Evolutionary conservation across 345 rosid genomes (phyloP).

Genomic region (Aurinia saxatilis): DNA sequence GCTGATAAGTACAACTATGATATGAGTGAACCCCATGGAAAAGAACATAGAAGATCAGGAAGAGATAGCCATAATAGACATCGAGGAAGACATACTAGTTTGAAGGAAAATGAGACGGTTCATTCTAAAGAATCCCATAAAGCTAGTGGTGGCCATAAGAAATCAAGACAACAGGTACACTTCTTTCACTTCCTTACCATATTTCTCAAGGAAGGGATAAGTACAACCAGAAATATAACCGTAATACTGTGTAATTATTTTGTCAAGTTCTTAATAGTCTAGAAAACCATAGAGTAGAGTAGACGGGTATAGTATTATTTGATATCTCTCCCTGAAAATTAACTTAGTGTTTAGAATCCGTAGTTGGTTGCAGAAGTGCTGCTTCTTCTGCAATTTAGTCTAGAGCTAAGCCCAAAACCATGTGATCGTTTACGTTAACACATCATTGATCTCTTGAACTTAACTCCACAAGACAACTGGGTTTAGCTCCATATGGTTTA

Average conservation of each 20-base stretch:
- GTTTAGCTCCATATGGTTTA: not conserved
- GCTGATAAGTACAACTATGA: constrained; percentile 40
- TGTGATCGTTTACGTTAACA: not conserved
- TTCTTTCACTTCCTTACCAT: not conserved
- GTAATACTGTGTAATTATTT: not conserved
- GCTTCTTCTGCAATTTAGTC: not conserved
- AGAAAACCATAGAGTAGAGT: not conserved
- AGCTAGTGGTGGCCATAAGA: constrained; percentile 49
- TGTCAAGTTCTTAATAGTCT: not conserved
- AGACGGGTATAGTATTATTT: not conserved
- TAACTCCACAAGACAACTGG: not conserved
- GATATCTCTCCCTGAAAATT: not conserved
- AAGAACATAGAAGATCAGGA: constrained; percentile 51
- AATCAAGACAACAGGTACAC: constrained; percentile 50
- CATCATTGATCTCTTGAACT: not conserved
- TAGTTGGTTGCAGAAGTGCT: not conserved
- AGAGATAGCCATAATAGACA: constrained; percentile 53
- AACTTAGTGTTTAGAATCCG: not conserved
- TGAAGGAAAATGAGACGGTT: constrained; percentile 49
- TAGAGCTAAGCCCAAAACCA: not conserved
- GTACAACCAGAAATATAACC: not conserved
- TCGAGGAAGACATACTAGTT: constrained; percentile 50
- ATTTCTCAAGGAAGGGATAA: not conserved
- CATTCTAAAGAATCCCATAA: constrained; percentile 44
- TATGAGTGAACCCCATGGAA: constrained; percentile 31